Conservation (phyloP, 306 rosid genomes). For the Rosa lucieae region DNA sequence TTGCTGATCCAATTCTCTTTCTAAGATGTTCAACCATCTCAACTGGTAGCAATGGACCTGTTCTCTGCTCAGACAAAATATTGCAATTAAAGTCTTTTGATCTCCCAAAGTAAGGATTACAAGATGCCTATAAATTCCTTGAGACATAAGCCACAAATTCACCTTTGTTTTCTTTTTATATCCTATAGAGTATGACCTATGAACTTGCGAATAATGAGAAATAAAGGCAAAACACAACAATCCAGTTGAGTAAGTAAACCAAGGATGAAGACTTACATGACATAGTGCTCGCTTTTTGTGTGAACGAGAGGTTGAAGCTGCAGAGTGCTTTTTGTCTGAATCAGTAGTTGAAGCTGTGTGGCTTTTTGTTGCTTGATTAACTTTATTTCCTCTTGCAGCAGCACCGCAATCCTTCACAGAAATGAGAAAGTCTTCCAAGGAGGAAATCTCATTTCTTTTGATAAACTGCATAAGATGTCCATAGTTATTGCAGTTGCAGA, state of each 20-base stretch:
- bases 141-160: not conserved
- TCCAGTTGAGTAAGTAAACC: slow-evolving; percentile 13
- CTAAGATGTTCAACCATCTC: slow-evolving; percentile 90
- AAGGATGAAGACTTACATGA: slow-evolving; percentile 50
- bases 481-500: not conserved
- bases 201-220: slow-evolving; percentile 14
- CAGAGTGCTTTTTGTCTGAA: slow-evolving; percentile 22
- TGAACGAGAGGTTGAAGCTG: not conserved
- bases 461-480: slow-evolving; percentile 49
- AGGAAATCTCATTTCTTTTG: slow-evolving; percentile 44
- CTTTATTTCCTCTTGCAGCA: slow-evolving; percentile 40
- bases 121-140: not conserved
- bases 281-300: slow-evolving; percentile 23
- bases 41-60: slow-evolving; percentile 49
- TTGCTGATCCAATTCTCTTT: slow-evolving; percentile 71
- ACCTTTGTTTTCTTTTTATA: slow-evolving; percentile 16
- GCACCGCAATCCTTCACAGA: slow-evolving; percentile 34
- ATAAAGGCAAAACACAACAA: slow-evolving; percentile 12
- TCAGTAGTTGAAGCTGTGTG: slow-evolving; percentile 44
- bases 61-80: slow-evolving; percentile 49
- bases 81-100: not conserved
- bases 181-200: not conserved
- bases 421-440: slow-evolving; percentile 56
- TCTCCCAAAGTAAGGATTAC: not conserved
- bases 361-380: slow-evolving; percentile 49